Base-by-base conservation (phyloP, 441 rosid species). In the Gossypium schwendimanii region DNA sequence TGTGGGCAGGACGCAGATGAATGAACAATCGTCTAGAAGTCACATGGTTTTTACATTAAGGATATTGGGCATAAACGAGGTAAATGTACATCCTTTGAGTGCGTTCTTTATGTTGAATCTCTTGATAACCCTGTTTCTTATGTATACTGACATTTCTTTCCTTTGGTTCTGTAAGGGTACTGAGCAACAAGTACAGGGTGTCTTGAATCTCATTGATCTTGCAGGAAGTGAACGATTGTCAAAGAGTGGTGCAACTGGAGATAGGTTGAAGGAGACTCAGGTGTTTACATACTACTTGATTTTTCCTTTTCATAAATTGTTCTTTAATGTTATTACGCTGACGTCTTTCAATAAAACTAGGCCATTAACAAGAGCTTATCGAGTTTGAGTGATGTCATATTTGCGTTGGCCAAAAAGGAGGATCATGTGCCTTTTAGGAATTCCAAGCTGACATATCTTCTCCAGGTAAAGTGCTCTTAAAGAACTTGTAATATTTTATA, bases 291-390 rank as follows among this genome's bases (percentile, higher is more conserved):
- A n/a, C 23, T 15, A 14, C 39, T 26, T 6, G 3, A 23, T 45
- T 45, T 66, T 21, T 65, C 33, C 21, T 18, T 49, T 23, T 21
- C 41, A 41, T 47, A 23, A 47, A 33, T 58, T 58, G 24, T n/a
- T 41, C 57, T 14, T 70, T 24, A 39, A 21, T 14, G 18, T 70
- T n/a, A 44, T 59, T 3, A 45, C 65, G 44, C 63, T 71, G 72
- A 26, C 45, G 17, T 74, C 20, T 62, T 28, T 21, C 4, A 55
- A 6, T 21, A 2, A 10, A 63, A 73, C 54, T 84, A 95, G 97
- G 98, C 99, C n/a, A 96, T 96, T 23, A 96, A 96, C 76, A 96
- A 87, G 77, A 96, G 99, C 74, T 81, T 96, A 52, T 93, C 99
- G 10, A 84, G 86, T 12, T 81, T 96, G 74, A 85, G 92, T 67